Conservation (phyloP, 768 basidiomycete genomes). For the Xerocomus spinulosus region DNA sequence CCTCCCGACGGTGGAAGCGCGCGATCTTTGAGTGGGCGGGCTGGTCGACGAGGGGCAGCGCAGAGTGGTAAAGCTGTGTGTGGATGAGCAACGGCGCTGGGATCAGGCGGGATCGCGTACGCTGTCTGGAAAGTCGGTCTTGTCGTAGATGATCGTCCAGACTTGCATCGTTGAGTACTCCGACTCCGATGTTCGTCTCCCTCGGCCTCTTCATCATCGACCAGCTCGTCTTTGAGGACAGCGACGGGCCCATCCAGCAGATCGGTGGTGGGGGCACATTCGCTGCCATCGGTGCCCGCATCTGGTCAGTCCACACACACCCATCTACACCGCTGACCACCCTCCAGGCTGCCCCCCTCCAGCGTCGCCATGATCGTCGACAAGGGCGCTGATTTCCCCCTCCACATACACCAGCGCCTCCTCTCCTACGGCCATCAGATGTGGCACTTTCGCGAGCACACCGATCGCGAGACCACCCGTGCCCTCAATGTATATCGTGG, state of each 20-base stretch:
- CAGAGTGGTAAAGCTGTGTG: slow-evolving; percentile 57
- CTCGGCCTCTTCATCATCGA: slow-evolving; percentile 92
- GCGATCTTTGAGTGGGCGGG: slow-evolving; percentile 54
- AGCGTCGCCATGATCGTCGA: slow-evolving; percentile 82
- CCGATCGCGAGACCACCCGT: slow-evolving; percentile 55
- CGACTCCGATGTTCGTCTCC: slow-evolving; percentile 44
- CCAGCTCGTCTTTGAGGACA: slow-evolving; percentile 61
- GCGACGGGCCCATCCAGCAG: slow-evolving; percentile 31
- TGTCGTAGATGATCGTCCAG: slow-evolving; percentile 38
- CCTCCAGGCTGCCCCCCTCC: slow-evolving; percentile 56
- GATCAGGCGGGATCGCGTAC: slow-evolving; percentile 23
- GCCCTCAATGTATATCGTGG: slow-evolving; percentile 73
- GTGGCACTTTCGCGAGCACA: slow-evolving; percentile 71
- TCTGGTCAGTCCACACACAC: slow-evolving; percentile 49
- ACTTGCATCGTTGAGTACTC: slow-evolving; percentile 37
- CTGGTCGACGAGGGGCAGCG: slow-evolving; percentile 53
- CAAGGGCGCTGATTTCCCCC: slow-evolving; percentile 72
- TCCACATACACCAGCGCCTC: slow-evolving; percentile 49
- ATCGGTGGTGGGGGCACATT: slow-evolving; percentile 91
- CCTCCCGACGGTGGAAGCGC: slow-evolving; percentile 65
- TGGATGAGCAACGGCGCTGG: neutral
- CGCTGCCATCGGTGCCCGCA: slow-evolving; percentile 72
- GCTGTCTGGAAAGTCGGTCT: slow-evolving; percentile 30
- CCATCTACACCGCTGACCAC: neutral
- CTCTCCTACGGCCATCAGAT: slow-evolving; percentile 63